phyloP scores from a whole-genome alignment of 306 rosid species.

The Quercus robur region DNA sequence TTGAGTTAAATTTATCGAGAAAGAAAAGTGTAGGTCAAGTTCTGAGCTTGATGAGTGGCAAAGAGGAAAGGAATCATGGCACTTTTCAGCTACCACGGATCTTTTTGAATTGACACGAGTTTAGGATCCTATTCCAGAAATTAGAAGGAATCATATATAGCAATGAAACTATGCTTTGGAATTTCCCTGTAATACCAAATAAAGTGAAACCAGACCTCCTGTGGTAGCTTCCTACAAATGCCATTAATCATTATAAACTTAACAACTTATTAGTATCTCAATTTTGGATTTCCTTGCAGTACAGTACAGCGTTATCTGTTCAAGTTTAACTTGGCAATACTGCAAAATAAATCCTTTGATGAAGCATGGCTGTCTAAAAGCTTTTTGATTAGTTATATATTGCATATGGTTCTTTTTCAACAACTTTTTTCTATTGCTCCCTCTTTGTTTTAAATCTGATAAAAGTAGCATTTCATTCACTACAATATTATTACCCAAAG shows the following conservation, averaged over 20 bases:
- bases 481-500: not conserved
- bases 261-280: not conserved
- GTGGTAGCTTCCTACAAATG: not conserved
- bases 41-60: no score
- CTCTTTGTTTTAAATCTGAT: conserved; percentile 6
- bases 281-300: not conserved
- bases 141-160: not conserved
- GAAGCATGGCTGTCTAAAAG: not conserved
- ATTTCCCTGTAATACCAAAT: not conserved
- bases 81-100: not conserved
- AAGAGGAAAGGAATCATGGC: no score
- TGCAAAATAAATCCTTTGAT: not conserved
- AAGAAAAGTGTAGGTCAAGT: no score
- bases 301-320: not conserved
- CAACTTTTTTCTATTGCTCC: not conserved
- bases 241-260: not conserved
- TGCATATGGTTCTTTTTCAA: conserved; percentile 3
- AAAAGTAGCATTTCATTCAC: not conserved
- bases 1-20: no score
- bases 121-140: not conserved
- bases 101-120: not conserved
- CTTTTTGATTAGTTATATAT: not conserved
- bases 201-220: not conserved
- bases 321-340: not conserved
- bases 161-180: not conserved